Conservation (phyloP, 768 basidiomycete species). For the Coprinopsis sp. region DNA sequence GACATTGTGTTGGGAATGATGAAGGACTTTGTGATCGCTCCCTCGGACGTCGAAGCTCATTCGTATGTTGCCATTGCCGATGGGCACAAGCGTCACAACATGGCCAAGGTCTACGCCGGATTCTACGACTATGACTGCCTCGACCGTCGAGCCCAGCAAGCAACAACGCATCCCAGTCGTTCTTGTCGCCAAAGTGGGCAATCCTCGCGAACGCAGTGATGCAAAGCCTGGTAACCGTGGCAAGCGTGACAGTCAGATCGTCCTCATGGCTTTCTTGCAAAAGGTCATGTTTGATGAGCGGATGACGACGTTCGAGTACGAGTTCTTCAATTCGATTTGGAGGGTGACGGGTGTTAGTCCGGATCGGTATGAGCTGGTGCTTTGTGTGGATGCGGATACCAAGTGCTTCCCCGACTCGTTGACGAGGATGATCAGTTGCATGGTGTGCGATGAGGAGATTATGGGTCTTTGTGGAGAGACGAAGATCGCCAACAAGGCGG, state of each 20-base stretch:
- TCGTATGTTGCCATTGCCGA: constrained; percentile 99
- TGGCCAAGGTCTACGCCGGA: constrained; percentile 97
- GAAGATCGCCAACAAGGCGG: constrained; percentile 98
- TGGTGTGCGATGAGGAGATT: constrained; percentile 96
- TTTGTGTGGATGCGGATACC: constrained; percentile 97
- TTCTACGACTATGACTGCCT: constrained; percentile 94
- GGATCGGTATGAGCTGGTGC: constrained; percentile 90
- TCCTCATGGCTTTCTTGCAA: constrained; percentile 96
- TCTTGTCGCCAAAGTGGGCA: constrained; percentile 93
- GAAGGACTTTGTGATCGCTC: constrained; percentile 83
- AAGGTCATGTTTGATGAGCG: constrained; percentile 99
- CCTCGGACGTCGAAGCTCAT: constrained; percentile 84
- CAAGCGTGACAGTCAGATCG: constrained; percentile 97
- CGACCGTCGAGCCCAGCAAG: constrained; percentile 84
- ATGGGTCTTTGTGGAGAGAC: constrained; percentile 99
- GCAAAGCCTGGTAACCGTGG: constrained; percentile 97
- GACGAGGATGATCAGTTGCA: constrained; percentile 92
- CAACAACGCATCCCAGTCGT: constrained; percentile 97
- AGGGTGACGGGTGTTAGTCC: constrained; percentile 91
- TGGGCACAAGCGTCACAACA: constrained; percentile 99
- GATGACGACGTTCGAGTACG: constrained; percentile 99
- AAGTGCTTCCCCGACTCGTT: constrained; percentile 99
- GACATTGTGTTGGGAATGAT: constrained; percentile 96
- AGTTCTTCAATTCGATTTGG: constrained; percentile 99
- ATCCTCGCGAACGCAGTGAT: constrained; percentile 83